Conservation (phyloP, 306 rosid genomes). For the Medicago lupulina region DNA sequence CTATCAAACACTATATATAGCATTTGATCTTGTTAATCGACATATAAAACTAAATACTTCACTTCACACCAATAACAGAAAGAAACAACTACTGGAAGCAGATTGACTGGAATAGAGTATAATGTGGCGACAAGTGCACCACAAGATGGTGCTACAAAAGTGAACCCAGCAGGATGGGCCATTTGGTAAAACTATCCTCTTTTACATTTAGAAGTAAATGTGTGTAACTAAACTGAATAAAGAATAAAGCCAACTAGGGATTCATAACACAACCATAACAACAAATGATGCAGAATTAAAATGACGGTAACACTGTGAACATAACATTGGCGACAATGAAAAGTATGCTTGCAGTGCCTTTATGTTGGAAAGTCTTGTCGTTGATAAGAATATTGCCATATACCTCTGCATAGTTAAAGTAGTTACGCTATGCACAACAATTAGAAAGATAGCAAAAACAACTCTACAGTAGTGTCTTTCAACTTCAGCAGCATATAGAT, state of each 20-base stretch:
- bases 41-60: conserved; percentile 15
- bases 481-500: conserved; percentile 20
- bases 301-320: conserved; percentile 4
- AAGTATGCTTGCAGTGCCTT: not conserved
- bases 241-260: conserved; percentile 32
- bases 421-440: conserved; percentile 5
- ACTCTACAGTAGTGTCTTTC: not conserved
- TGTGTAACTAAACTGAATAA: not conserved
- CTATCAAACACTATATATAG: conserved; percentile 16
- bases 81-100: conserved; percentile 10
- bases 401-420: conserved; percentile 2
- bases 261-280: not conserved
- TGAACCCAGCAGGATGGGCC: conserved; percentile 7
- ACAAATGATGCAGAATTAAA: conserved; percentile 23
- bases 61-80: conserved; percentile 18
- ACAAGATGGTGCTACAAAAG: conserved; percentile 7
- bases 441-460: conserved; percentile 20
- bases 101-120: conserved; percentile 14
- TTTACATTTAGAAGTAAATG: conserved; percentile 6
- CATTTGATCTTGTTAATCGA: conserved; percentile 14
- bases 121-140: not conserved
- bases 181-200: conserved; percentile 3
- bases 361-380: not conserved
- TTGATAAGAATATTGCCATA: conserved; percentile 13
- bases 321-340: conserved; percentile 18